Percentiles rank a stretch among this genome's conserved stretches.
Conservation (phyloP, 306 rosid genomes). For the Alnus rubra region DNA sequence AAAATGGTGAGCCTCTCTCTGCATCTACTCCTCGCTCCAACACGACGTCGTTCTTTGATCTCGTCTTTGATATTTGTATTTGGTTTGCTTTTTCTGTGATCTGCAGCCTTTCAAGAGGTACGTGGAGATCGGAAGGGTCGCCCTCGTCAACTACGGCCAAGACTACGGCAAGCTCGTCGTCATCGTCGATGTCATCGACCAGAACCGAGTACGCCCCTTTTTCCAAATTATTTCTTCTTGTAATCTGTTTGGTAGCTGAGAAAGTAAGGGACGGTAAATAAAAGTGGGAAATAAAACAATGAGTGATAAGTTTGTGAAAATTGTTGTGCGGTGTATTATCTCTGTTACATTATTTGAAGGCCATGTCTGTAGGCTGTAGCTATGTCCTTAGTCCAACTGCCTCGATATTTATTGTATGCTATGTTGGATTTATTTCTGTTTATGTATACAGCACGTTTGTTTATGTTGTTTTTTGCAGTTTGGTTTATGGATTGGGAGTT, state of each 20-base stretch:
- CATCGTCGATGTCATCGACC: conserved; percentile 90
- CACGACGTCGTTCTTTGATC: not conserved
- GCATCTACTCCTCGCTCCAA: not conserved
- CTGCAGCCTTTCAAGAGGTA: conserved; percentile 88
- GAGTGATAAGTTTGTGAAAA: too few species aligned
- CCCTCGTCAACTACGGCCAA: conserved; percentile 82
- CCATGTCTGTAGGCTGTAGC: too few species aligned
- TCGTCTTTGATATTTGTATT: not conserved
- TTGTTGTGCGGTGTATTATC: too few species aligned
- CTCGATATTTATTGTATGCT: not conserved
- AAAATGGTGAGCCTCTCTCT: conserved; percentile 51
- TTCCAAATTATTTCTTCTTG: not conserved
- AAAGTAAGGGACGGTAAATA: not conserved
- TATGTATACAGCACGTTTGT: not conserved
- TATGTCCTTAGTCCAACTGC: too few species aligned
- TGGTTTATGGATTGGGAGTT: not conserved
- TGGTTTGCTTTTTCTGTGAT: not conserved
- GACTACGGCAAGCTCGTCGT: conserved; percentile 92
- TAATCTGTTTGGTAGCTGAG: not conserved
- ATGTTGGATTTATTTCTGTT: not conserved
- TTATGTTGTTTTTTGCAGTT: not conserved
- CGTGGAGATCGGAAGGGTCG: conserved; percentile 94
- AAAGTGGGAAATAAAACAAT: not conserved
- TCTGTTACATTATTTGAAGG: too few species aligned
- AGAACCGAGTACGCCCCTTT: conserved; percentile 55